A percentile compares a stretch with the other conserved stretches of the same genome.
Conservation (phyloP, 495 filamentous ascomycete species). For the Aspergillus cavernicola region DNA sequence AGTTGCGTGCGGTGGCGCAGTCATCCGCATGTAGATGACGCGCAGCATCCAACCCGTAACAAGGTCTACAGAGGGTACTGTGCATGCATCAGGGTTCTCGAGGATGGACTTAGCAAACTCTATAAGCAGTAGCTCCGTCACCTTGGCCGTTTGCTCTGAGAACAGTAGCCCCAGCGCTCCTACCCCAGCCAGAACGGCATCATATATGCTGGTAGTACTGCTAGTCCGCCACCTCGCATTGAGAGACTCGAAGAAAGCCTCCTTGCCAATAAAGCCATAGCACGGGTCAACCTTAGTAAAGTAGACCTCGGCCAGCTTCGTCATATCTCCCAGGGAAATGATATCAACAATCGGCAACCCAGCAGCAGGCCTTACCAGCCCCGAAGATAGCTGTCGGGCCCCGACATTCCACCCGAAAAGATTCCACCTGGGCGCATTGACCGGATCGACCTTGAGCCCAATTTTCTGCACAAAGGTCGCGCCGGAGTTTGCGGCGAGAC, state of each 20-base stretch:
- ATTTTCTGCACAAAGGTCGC: conserved; percentile 49
- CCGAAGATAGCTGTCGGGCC: conserved; percentile 26
- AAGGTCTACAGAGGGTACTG: conserved; percentile 26
- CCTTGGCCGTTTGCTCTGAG: conserved; percentile 24
- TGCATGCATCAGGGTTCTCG: conserved; percentile 23
- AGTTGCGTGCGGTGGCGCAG: conserved; percentile 41
- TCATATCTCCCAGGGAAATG: conserved; percentile 33
- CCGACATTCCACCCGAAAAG: conserved; percentile 54
- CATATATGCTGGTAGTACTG: conserved; percentile 23
- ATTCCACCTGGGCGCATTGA: conserved; percentile 45
- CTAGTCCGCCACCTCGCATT: conserved; percentile 30
- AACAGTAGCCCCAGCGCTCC: conserved; percentile 43
- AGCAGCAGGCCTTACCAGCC: neutral
- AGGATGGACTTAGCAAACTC: conserved; percentile 32
- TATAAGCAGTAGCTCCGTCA: conserved; percentile 35
- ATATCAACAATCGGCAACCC: conserved; percentile 30
- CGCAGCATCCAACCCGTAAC: conserved; percentile 45
- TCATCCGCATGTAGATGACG: conserved; percentile 44
- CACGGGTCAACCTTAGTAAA: conserved; percentile 45
- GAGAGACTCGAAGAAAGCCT: conserved; percentile 26
- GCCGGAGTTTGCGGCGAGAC: conserved; percentile 47
- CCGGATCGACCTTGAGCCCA: conserved; percentile 45
- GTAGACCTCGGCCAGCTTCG: conserved; percentile 35
- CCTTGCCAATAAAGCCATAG: conserved; percentile 46
- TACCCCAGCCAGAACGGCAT: conserved; percentile 41